Percentiles rank a stretch among this genome's conserved stretches.
These are phyloP conservation scores for Pterulicium gracile DNA, from an alignment of 1,284 basidiomycete species.

Conservation along the genomic window DNA sequence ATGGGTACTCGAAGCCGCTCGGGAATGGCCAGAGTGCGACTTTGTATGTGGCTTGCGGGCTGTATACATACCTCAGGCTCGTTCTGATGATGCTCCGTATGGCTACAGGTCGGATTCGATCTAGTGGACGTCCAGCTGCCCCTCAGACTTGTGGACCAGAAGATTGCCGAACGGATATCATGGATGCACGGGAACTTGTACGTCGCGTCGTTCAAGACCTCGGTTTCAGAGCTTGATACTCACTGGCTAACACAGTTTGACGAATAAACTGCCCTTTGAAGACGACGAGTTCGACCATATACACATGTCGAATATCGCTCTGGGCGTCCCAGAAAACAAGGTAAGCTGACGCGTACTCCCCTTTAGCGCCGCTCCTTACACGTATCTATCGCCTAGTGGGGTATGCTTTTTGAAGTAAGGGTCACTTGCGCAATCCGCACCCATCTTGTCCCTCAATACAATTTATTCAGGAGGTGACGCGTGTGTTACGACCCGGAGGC, in stretches of 20 bases:
- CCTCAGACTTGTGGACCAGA: constrained; percentile 33
- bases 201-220: constrained; percentile 15
- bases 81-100: constrained; percentile 2
- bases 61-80: neutral
- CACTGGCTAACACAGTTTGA: constrained; percentile 38
- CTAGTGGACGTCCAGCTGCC: constrained; percentile 62
- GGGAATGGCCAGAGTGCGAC: constrained; percentile 52
- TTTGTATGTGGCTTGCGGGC: constrained; percentile 42
- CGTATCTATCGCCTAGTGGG: constrained; percentile 38
- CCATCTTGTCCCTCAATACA: constrained; percentile 2
- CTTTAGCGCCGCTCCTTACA: constrained; percentile 8
- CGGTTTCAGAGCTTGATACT: constrained; percentile 4
- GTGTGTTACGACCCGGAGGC: constrained; percentile 56
- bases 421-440: neutral
- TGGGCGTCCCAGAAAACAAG: constrained; percentile 66
- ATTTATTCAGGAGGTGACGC: constrained; percentile 47
- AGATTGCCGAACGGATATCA: constrained; percentile 41
- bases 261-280: constrained; percentile 63
- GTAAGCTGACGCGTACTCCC: constrained; percentile 20
- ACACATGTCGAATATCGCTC: constrained; percentile 52
- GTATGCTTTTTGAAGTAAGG: constrained; percentile 51
- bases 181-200: constrained; percentile 74
- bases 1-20: constrained; percentile 65
- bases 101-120: constrained; percentile 57
- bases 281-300: constrained; percentile 72